phyloP scores from a whole-genome alignment of 2,329 filamentous ascomycete species.

The Capronia americana region DNA sequence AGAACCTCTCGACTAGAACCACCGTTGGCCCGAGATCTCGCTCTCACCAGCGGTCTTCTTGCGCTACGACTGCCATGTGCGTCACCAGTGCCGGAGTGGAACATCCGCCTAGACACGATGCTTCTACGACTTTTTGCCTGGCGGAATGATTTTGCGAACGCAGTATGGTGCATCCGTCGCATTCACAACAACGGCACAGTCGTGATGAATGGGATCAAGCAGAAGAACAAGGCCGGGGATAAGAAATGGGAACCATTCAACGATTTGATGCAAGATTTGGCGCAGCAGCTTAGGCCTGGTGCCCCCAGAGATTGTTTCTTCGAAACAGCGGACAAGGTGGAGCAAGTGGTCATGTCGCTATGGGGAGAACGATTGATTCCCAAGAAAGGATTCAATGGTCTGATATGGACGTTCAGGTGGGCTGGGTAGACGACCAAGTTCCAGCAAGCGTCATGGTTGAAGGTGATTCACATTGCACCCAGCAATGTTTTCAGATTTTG shows the following conservation, averaged over 20 bases:
- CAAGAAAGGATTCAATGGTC: constrained; percentile 30
- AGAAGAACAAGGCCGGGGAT: constrained; percentile 22
- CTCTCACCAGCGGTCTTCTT: constrained; percentile 33
- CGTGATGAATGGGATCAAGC: constrained; percentile 26
- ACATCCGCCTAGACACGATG: constrained; percentile 33
- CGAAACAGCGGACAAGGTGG: constrained; percentile 22
- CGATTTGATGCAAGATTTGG: constrained; percentile 20
- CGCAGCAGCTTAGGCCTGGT: constrained; percentile 12
- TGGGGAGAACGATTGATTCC: constrained; percentile 31
- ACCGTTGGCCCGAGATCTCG: constrained; percentile 28
- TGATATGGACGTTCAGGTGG: constrained; percentile 38
- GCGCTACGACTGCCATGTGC: constrained; percentile 35
- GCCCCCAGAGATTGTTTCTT: constrained; percentile 7
- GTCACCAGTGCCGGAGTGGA: constrained; percentile 33
- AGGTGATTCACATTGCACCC: background rate
- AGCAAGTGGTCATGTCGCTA: constrained; percentile 22
- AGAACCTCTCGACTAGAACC: constrained; percentile 29
- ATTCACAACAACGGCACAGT: constrained; percentile 24
- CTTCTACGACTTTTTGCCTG: constrained; percentile 32
- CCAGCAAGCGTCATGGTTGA: background rate
- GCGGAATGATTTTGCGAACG: constrained; percentile 26
- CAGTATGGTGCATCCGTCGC: constrained; percentile 25
- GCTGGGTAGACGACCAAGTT: constrained; percentile 14
- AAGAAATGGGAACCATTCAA: constrained; percentile 23
- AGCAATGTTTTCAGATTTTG: background rate